Conservation (phyloP, 116 monocot species). For the Iris pallida region DNA sequence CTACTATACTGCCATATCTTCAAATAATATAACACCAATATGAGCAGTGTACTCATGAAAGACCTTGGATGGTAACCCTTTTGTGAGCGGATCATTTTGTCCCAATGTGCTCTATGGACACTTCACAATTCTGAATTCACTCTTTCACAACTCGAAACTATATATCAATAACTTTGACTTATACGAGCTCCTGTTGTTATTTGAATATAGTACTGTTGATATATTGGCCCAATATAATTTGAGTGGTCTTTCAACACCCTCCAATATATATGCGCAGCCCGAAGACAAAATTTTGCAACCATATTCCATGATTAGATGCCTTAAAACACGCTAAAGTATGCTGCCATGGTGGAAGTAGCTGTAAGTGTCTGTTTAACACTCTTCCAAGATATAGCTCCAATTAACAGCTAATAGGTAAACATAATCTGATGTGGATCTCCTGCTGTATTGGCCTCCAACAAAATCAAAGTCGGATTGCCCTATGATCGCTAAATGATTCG, state of each 20-base stretch:
- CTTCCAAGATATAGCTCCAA: slow-evolving; percentile 6
- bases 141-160: too few relatives aligned
- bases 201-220: background rate
- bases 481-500: background rate
- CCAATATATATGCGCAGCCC: background rate
- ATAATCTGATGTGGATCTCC: background rate
- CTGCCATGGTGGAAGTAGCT: slow-evolving; percentile 8
- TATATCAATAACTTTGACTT: too few relatives aligned
- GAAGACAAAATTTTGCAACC: slow-evolving; percentile 2
- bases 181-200: slow-evolving; percentile 5
- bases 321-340: slow-evolving; percentile 7
- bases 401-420: background rate
- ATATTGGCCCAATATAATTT: slow-evolving; percentile 10
- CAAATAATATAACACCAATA: too few relatives aligned
- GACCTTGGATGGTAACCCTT: too few relatives aligned
- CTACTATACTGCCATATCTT: too few relatives aligned
- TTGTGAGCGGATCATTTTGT: too few relatives aligned
- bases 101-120: too few relatives aligned
- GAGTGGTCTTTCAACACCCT: background rate
- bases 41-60: too few relatives aligned
- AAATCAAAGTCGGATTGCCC: background rate
- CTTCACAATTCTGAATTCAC: too few relatives aligned
- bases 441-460: background rate
- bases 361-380: slow-evolving; percentile 1
- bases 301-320: slow-evolving; percentile 8